phyloP scores from a whole-genome alignment of 768 basidiomycete genomes.

The Leccinum sublutescens region DNA sequence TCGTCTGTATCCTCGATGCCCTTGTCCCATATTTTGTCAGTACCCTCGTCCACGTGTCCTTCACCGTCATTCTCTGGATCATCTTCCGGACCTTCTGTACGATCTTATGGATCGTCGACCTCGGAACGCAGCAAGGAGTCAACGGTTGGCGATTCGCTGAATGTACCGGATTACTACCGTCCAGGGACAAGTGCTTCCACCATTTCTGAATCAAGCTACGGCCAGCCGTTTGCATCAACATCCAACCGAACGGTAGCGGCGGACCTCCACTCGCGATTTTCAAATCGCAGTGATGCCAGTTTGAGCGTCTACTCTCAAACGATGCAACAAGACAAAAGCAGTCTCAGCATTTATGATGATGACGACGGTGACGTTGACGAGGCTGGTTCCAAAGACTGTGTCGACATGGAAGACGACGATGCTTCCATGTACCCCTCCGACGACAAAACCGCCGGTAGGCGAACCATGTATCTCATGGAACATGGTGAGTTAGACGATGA shows the following conservation, averaged over 20 bases:
- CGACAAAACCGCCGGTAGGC: constrained; percentile 34
- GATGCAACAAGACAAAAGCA: constrained; percentile 19
- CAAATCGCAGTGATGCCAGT: constrained; percentile 19
- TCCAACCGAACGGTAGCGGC: constrained; percentile 1
- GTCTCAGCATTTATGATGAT: constrained; percentile 20
- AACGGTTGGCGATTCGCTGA: constrained; percentile 10
- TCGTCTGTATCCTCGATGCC: constrained; percentile 30
- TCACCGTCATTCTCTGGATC: constrained; percentile 28
- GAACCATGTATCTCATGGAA: constrained; percentile 35
- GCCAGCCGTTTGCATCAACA: constrained; percentile 12
- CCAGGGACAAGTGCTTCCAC: constrained; percentile 23
- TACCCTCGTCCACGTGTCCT: constrained; percentile 13
- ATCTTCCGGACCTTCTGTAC: constrained; percentile 29
- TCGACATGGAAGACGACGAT: constrained; percentile 28
- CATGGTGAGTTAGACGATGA: constrained; percentile 25
- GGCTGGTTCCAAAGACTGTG: constrained; percentile 3
- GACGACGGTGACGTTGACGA: constrained; percentile 25
- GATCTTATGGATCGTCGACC: constrained; percentile 21
- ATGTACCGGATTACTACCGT: constrained; percentile 10
- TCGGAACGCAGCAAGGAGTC: constrained; percentile 20
- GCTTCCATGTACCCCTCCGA: constrained; percentile 30
- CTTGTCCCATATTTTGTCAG: constrained; percentile 10
- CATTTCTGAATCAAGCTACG: constrained; percentile 20
- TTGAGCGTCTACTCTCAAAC: constrained; percentile 18
- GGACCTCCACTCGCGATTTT: constrained; percentile 17